Evolutionary conservation across 306 rosid genomes (phyloP), one percentile per base, ranked within the genome.

Genomic region (Acacia crassicarpa): DNA sequence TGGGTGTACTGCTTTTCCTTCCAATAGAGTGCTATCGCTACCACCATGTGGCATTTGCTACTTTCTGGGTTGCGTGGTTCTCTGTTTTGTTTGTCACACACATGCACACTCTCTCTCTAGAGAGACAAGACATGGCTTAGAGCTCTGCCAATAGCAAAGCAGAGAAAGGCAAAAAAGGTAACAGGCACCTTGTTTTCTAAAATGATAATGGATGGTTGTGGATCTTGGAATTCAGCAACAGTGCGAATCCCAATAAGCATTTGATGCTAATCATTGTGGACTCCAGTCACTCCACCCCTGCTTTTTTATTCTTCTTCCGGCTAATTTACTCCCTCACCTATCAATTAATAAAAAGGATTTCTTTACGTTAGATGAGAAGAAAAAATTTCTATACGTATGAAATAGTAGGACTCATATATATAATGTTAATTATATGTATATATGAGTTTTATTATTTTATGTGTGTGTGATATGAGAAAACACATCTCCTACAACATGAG

Each of bases 241-340:
- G 94, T 95, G 98, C 93, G 98, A 92, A 85, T 92, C 99, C 99
- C 97, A 86, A 92, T 92, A 91, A 91, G 98, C 97, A 95, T 93
- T 92, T 91, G 98, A 92, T 95, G 94, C 99, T 91, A 89, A 92
- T 93, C 94, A 90, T 93, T 91, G 94, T 95, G 94, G 97, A 91
- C 91, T 92, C 98, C 99, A 95, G 74, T 41, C 35, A 69, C 74
- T 69, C 74, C 74, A 69, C 74, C 53, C 23, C 74, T 6, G 48
- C 51, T 0, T 67, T 40, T 20, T 67, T 0, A 6, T 38, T 59
- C 4, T 4, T 9, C 45, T 8, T 9, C 2, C 8, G 9, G n/a
- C n/a, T n/a, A n/a, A n/a, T n/a, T n/a, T n/a, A n/a, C n/a, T n/a
- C n/a, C n/a, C n/a, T n/a, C n/a, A n/a, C n/a, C n/a, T n/a, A n/a